A percentile compares a stretch with the other conserved stretches of the same genome.
Evolutionary conservation across 1,139 yeast genomes (phyloP).

Genomic region (Sugiyamaella pinicola): DNA sequence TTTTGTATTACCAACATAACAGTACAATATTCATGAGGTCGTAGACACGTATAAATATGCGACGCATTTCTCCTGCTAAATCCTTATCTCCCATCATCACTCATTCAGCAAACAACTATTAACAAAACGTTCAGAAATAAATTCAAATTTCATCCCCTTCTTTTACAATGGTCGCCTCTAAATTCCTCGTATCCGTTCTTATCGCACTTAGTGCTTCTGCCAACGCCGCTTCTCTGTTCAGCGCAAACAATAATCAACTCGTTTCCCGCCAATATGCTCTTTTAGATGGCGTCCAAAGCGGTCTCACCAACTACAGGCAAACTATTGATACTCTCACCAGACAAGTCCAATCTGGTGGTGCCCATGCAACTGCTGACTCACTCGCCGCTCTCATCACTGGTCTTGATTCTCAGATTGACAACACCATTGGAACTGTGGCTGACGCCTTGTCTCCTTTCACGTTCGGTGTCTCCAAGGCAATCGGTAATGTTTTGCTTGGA

Average conservation of each 20-base stretch:
- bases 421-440: constrained; percentile 32
- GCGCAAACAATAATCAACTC: background rate
- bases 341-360: constrained; percentile 27
- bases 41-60: background rate
- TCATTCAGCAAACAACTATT: background rate
- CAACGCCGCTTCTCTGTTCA: background rate
- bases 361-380: constrained; percentile 15
- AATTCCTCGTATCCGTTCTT: background rate
- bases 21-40: background rate
- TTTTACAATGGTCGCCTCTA: constrained; percentile 1
- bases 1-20: background rate
- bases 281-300: constrained; percentile 16
- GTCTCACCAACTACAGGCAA: constrained; percentile 32
- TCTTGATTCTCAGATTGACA: constrained; percentile 36
- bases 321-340: constrained; percentile 28
- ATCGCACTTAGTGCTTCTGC: background rate
- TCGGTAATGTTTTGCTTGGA: constrained; percentile 36
- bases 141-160: background rate
- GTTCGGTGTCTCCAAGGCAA: constrained; percentile 32
- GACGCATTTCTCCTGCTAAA: background rate
- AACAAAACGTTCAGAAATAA: no score
- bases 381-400: constrained; percentile 36
- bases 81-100: background rate
- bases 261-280: background rate
- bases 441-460: constrained; percentile 34